Evolutionary conservation across 75 land plant genomes (phyloP).

Genomic region (Gnetum montanum): DNA sequence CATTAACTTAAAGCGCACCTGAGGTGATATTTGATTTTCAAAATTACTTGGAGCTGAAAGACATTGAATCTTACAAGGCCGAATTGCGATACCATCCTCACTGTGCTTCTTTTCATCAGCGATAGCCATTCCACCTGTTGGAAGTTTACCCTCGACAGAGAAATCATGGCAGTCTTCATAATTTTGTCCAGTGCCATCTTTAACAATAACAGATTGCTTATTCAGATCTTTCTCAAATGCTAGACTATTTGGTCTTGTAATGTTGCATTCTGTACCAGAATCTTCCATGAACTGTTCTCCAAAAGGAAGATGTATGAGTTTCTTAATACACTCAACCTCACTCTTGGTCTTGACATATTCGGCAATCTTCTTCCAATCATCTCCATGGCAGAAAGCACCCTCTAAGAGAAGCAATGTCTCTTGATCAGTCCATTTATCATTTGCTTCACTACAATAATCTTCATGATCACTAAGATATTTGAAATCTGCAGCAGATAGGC

Average conservation of each 20-base stretch:
- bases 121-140: not conserved
- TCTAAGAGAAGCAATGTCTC: slow-evolving; percentile 81
- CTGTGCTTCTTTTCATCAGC: slow-evolving; percentile 5
- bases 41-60: slow-evolving; percentile 28
- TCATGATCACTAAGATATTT: slow-evolving; percentile 5
- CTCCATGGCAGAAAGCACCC: slow-evolving; percentile 62
- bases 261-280: slow-evolving; percentile 5
- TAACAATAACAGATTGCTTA: slow-evolving; percentile 11
- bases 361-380: slow-evolving; percentile 76
- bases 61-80: slow-evolving; percentile 31
- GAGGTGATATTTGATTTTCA: slow-evolving; percentile 45
- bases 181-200: slow-evolving; percentile 11
- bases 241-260: not conserved
- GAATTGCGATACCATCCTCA: slow-evolving; percentile 10
- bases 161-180: slow-evolving; percentile 9
- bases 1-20: slow-evolving; percentile 40
- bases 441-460: not conserved
- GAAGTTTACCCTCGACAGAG: too few relatives aligned
- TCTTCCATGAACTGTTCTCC: slow-evolving; percentile 57
- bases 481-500: slow-evolving; percentile 32
- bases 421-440: slow-evolving; percentile 60
- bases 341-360: slow-evolving; percentile 59
- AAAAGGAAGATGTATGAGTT: slow-evolving; percentile 80
- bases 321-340: slow-evolving; percentile 62
- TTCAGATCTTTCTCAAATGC: slow-evolving; percentile 8